These are phyloP conservation scores for Cladobotryum mycophilum DNA, from an alignment of 2,329 filamentous ascomycete species.

Conservation along the genomic window DNA sequence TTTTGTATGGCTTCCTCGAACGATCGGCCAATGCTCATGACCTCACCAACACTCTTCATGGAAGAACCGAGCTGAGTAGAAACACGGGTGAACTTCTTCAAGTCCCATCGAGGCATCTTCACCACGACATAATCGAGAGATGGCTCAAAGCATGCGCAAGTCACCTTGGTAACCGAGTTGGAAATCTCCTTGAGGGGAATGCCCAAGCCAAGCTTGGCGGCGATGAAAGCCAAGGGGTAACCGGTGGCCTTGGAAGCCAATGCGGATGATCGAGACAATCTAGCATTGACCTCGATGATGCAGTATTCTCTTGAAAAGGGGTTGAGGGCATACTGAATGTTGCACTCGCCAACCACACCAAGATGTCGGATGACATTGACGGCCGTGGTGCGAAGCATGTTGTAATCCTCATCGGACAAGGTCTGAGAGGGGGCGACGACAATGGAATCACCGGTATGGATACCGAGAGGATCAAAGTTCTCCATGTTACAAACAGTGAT, in stretches of 20 bases:
- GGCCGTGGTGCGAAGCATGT: slow-evolving; percentile 95
- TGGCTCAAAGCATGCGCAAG: slow-evolving; percentile 96
- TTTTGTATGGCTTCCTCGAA: slow-evolving; percentile 99
- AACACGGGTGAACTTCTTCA: slow-evolving; percentile 97
- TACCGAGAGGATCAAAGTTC: slow-evolving; percentile 97
- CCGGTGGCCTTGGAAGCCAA: slow-evolving; percentile 95
- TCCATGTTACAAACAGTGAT: slow-evolving; percentile 99
- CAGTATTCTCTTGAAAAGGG: slow-evolving; percentile 94
- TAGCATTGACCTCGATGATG: slow-evolving; percentile 98
- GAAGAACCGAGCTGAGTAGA: slow-evolving; percentile 94
- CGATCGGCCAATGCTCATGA: slow-evolving; percentile 94
- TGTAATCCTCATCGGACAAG: slow-evolving; percentile 94
- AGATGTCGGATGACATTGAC: slow-evolving; percentile 96
- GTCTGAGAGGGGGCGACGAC: slow-evolving; percentile 97
- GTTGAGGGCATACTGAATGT: slow-evolving; percentile 97
- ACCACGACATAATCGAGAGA: slow-evolving; percentile 97
- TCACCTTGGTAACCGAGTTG: slow-evolving; percentile 92
- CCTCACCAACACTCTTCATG: slow-evolving; percentile 99
- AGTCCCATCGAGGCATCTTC: slow-evolving; percentile 97
- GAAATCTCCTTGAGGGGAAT: slow-evolving; percentile 95
- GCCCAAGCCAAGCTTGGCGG: slow-evolving; percentile 89
- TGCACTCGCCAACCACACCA: slow-evolving; percentile 96
- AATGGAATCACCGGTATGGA: slow-evolving; percentile 96
- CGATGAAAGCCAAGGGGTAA: slow-evolving; percentile 92
- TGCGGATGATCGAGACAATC: slow-evolving; percentile 90